These are phyloP conservation scores for Datura wrightii DNA, from an alignment of 257 asterid species.

Conservation along the genomic window DNA sequence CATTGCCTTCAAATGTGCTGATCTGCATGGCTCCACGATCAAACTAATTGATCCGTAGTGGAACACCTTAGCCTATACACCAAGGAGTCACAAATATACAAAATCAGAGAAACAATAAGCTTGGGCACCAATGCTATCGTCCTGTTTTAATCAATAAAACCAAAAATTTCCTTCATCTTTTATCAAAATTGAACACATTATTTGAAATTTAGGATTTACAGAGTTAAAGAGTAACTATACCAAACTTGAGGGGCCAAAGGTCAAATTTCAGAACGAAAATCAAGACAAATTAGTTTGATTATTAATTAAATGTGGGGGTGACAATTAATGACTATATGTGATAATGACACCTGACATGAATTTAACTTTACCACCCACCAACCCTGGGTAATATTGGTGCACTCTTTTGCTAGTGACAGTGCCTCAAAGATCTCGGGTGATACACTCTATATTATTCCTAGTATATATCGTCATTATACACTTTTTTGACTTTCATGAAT, in stretches of 20 bases:
- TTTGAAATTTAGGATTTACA: neutral
- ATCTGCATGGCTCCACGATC: constrained; percentile 97
- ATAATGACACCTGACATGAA: neutral
- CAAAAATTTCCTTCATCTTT: no score
- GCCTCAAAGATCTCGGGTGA: neutral
- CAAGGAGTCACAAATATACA: neutral
- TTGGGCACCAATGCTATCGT: neutral
- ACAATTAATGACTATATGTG: neutral
- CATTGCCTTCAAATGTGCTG: constrained; percentile 96
- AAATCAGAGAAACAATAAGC: neutral
- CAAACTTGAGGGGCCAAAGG: neutral
- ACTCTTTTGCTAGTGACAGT: neutral
- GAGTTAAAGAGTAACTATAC: neutral
- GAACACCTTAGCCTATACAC: constrained; percentile 79
- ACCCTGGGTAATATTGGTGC: neutral
- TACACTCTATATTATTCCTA: neutral
- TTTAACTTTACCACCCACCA: neutral
- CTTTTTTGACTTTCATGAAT: neutral
- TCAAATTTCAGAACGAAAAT: neutral
- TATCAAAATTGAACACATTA: no score
- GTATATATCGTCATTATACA: neutral
- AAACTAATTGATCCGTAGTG: constrained; percentile 94
- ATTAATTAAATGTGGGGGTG: neutral
- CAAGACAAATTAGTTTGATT: neutral
- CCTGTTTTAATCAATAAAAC: neutral